phyloP scores from a whole-genome alignment of 2,329 filamentous ascomycete genomes.

The Hypoxylon sp. region DNA sequence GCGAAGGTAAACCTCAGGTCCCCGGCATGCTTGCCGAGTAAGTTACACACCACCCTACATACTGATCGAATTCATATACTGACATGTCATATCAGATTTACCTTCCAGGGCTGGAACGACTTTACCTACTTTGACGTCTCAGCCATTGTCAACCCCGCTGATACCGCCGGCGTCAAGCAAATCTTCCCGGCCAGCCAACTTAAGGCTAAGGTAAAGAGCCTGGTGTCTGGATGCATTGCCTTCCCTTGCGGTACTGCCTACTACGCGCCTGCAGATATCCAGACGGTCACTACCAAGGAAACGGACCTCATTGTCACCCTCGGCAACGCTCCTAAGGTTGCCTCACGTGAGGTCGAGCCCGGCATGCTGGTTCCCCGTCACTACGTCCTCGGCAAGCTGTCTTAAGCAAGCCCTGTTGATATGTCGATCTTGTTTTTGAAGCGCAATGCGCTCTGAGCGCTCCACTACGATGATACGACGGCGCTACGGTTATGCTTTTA shows the following conservation, averaged over 20 bases:
- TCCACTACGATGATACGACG: conserved; percentile 49
- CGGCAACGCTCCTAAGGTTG: conserved; percentile 52
- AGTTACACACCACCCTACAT: conserved; percentile 8
- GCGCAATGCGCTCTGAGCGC: conserved; percentile 52
- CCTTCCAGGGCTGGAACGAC: conserved; percentile 64
- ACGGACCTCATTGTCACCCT: conserved; percentile 67
- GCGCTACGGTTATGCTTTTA: conserved; percentile 44
- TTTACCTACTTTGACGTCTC: conserved; percentile 72
- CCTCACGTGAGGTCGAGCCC: conserved; percentile 46
- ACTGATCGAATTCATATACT: conserved; percentile 11
- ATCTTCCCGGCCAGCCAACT: conserved; percentile 62
- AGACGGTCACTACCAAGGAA: conserved; percentile 68
- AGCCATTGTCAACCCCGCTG: conserved; percentile 68
- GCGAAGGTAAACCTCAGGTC: conserved; percentile 59
- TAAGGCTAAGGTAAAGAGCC: conserved; percentile 43
- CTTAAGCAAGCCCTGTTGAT: conserved; percentile 38
- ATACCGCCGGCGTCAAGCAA: conserved; percentile 68
- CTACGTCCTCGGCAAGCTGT: conserved; percentile 56
- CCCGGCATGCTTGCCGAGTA: conserved; percentile 68
- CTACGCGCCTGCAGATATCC: conserved; percentile 67
- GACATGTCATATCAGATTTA: conserved; percentile 52
- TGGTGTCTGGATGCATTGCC: conserved; percentile 66
- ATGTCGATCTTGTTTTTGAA: conserved; percentile 30
- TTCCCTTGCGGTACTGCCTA: conserved; percentile 71
- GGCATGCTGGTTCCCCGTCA: conserved; percentile 51